Base-by-base conservation (phyloP, 495 filamentous ascomycete species). In the Xylaria palmicola region DNA sequence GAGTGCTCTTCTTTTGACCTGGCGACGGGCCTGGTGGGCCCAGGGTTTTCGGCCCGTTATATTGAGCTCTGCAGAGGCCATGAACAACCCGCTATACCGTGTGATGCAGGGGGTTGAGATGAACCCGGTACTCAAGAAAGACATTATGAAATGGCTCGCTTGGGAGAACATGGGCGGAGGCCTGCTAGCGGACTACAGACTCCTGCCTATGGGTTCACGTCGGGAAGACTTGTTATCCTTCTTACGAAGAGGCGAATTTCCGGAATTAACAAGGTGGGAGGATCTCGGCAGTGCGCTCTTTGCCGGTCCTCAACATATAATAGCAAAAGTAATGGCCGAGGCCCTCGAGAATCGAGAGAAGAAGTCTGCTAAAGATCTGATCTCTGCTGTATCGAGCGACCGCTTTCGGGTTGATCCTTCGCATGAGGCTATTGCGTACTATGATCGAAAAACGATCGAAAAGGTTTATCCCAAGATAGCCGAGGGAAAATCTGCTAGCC, bases 101-200 rank as follows among this genome's bases (percentile, higher is more conserved):
- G 76, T 81, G 51, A 73, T 91, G 51, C 87, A 92, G 69, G 76
- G 73, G 32, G 65, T 86, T 53, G 64, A 80, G 41, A 58, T 77
- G 44, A 70, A 78, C 15, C 67, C 78, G 0, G 79, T 80, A 32
- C 68, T 95, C 54, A 86, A 90, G 70, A 79, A 76, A 17, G 92
- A 96, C 54, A 65, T 97, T 34, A 85, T 88, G 76, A 81, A 89
- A 56, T 97, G 92, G 92, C 75, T 96, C 56, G 94, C 94, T 3
- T 98, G 93, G 93, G 91, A 90, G 19, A 86, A 89, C 56, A 95
- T 97, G 90, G 87, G 89, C n/a, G 85, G 86, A 29, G 94, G 94
- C 4, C 73, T 97, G 17, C 81, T 98, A 9, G 84, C 88, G 20
- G 86, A 94, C 69, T 89, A 89, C 76, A 78, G 85, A 7, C 84